Conservation (phyloP, 2,329 filamentous ascomycete species). For the Paraphoma chrysanthemicola region DNA sequence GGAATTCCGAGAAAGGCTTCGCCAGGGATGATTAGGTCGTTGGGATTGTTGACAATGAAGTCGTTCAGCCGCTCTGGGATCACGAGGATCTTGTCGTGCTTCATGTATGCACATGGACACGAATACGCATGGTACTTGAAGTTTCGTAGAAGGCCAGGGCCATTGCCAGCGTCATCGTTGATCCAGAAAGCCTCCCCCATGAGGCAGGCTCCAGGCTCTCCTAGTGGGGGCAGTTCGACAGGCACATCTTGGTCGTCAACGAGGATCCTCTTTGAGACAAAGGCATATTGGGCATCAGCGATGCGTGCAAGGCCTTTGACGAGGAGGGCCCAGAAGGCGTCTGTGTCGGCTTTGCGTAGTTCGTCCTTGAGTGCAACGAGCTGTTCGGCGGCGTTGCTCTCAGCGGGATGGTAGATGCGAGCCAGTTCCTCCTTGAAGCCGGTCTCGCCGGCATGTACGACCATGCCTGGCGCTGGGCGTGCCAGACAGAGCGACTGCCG, state of each 20-base stretch:
- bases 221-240: slow-evolving; percentile 67
- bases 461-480: slow-evolving; percentile 48
- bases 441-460: slow-evolving; percentile 52
- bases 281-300: slow-evolving; percentile 70
- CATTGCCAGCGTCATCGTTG: slow-evolving; percentile 63
- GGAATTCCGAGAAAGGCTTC: slow-evolving; percentile 74
- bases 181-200: slow-evolving; percentile 72
- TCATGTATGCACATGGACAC: slow-evolving; percentile 73
- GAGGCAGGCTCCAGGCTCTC: slow-evolving; percentile 67
- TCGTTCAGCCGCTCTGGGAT: slow-evolving; percentile 68
- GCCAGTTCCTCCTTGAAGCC: slow-evolving; percentile 51
- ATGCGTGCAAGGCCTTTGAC: slow-evolving; percentile 70
- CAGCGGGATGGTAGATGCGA: slow-evolving; percentile 50
- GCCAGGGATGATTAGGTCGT: slow-evolving; percentile 65
- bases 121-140: slow-evolving; percentile 70
- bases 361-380: slow-evolving; percentile 65
- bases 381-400: slow-evolving; percentile 67
- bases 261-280: slow-evolving; percentile 70
- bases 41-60: slow-evolving; percentile 67
- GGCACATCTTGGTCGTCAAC: slow-evolving; percentile 65
- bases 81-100: slow-evolving; percentile 73
- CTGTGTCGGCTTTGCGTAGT: slow-evolving; percentile 60
- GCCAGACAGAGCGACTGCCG: slow-evolving; percentile 54
- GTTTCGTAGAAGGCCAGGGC: slow-evolving; percentile 60
- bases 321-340: slow-evolving; percentile 69